Evolutionary conservation across 371 early-diverging fungal species (phyloP).

Genomic region (Rhizomucor miehei): DNA sequence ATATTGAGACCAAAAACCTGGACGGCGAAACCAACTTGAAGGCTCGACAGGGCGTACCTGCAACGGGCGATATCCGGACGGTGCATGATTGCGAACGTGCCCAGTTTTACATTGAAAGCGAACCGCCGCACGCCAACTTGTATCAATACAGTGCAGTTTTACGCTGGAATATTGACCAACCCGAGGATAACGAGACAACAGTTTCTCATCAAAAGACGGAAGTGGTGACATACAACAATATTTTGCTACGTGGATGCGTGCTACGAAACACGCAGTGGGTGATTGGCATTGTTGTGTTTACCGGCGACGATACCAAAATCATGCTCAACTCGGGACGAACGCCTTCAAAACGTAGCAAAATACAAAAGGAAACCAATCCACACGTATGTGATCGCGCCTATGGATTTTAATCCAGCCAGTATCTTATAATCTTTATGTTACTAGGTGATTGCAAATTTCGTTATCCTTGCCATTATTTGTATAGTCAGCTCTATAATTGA

Average conservation of each 20-base stretch:
- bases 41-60: constrained; percentile 46
- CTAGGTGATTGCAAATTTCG: constrained; percentile 49
- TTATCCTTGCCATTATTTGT: constrained; percentile 51
- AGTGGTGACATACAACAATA: constrained; percentile 56
- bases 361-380: constrained; percentile 93
- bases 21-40: constrained; percentile 91
- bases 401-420: not conserved
- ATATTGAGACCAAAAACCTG: constrained; percentile 80
- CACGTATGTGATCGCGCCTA: constrained; percentile 74
- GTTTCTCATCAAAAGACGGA: constrained; percentile 45
- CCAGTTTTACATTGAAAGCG: constrained; percentile 70
- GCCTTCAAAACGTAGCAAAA: constrained; percentile 90
- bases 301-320: constrained; percentile 92
- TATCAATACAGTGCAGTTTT: constrained; percentile 74
- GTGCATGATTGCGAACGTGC: constrained; percentile 58
- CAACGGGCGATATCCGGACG: constrained; percentile 29
- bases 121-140: constrained; percentile 74
- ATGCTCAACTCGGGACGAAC: constrained; percentile 87
- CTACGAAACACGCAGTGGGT: constrained; percentile 88
- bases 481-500: constrained; percentile 62
- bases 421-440: not conserved
- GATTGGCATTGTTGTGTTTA: constrained; percentile 81
- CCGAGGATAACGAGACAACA: constrained; percentile 18
- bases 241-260: constrained; percentile 90
- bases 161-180: constrained; percentile 44